phyloP scores from a whole-genome alignment of 305 asterid species.

The Petunia hybrid region DNA sequence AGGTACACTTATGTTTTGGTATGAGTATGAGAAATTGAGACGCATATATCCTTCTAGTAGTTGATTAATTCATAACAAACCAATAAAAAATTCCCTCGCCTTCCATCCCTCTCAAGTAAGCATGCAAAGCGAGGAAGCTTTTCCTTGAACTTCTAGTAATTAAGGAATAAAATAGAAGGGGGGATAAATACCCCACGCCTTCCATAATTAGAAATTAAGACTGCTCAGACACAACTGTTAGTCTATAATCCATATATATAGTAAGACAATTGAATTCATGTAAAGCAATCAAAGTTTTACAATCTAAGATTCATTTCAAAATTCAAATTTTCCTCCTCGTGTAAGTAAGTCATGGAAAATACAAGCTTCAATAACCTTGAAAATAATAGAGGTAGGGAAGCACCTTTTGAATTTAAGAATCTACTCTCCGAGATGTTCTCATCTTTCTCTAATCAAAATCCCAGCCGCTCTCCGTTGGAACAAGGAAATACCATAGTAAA shows the following conservation, averaged over 20 bases:
- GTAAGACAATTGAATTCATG: background rate
- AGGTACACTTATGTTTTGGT: too few species aligned
- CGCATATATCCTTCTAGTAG: too few species aligned
- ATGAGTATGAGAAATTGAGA: too few species aligned
- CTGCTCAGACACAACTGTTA: slow-evolving; percentile 9
- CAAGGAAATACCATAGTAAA: too few species aligned
- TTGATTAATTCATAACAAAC: too few species aligned
- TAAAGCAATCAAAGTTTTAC: too few species aligned
- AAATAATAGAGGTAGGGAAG: background rate
- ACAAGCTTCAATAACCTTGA: background rate
- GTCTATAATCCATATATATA: background rate
- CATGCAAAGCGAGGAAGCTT: background rate
- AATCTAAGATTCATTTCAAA: too few species aligned
- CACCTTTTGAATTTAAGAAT: slow-evolving; percentile 23
- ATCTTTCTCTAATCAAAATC: slow-evolving; percentile 24
- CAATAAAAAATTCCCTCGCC: background rate
- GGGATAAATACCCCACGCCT: background rate
- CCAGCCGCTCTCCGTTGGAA: background rate
- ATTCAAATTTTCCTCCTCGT: background rate
- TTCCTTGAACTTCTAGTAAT: background rate
- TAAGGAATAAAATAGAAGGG: background rate
- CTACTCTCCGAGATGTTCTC: slow-evolving; percentile 27
- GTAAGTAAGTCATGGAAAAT: slow-evolving; percentile 20
- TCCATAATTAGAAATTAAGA: background rate
- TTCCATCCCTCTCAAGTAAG: background rate